A percentile compares a stretch with the other conserved stretches of the same genome.
These are phyloP conservation scores for Alisma plantagoaquatica DNA, from an alignment of 106 monocot species.

Conservation along the genomic window DNA sequence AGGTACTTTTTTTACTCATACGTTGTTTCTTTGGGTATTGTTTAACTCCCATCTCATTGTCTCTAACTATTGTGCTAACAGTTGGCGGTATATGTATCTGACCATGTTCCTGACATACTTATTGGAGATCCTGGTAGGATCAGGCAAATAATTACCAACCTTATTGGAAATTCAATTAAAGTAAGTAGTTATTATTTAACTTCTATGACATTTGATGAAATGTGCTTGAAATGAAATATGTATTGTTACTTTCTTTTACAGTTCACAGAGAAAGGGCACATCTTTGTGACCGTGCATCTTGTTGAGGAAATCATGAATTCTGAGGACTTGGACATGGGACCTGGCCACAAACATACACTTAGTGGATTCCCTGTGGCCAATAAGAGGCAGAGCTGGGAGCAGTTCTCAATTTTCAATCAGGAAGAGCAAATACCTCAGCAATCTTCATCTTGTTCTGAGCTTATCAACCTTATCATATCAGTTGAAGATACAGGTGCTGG, in stretches of 20 bases:
- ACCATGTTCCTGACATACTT: slow-evolving; percentile 70
- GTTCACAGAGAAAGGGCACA: slow-evolving; percentile 98
- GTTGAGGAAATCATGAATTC: slow-evolving; percentile 60
- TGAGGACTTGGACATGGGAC: slow-evolving; percentile 34
- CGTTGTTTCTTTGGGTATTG: background rate
- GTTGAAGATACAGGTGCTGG: slow-evolving; percentile 98
- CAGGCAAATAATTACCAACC: slow-evolving; percentile 94
- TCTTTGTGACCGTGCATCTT: slow-evolving; percentile 82
- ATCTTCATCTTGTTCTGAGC: slow-evolving; percentile 34
- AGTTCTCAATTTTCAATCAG: slow-evolving; percentile 37
- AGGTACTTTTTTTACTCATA: slow-evolving; percentile 6
- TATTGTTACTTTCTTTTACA: slow-evolving; percentile 15
- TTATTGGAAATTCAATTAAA: slow-evolving; percentile 95
- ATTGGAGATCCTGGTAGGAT: slow-evolving; percentile 86
- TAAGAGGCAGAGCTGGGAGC: slow-evolving; percentile 58
- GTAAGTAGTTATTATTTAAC: slow-evolving; percentile 26
- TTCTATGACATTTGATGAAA: background rate
- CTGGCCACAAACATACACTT: slow-evolving; percentile 29
- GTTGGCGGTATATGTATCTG: slow-evolving; percentile 90
- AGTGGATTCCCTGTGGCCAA: slow-evolving; percentile 66
- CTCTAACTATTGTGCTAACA: slow-evolving; percentile 10
- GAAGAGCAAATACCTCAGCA: slow-evolving; percentile 18
- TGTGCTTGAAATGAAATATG: background rate
- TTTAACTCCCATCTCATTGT: background rate
- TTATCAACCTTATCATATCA: slow-evolving; percentile 73